Percentiles rank a stretch among this genome's conserved stretches.
These are phyloP conservation scores for Neurospora discreta DNA, from an alignment of 495 filamentous ascomycete genomes.

Conservation along the genomic window DNA sequence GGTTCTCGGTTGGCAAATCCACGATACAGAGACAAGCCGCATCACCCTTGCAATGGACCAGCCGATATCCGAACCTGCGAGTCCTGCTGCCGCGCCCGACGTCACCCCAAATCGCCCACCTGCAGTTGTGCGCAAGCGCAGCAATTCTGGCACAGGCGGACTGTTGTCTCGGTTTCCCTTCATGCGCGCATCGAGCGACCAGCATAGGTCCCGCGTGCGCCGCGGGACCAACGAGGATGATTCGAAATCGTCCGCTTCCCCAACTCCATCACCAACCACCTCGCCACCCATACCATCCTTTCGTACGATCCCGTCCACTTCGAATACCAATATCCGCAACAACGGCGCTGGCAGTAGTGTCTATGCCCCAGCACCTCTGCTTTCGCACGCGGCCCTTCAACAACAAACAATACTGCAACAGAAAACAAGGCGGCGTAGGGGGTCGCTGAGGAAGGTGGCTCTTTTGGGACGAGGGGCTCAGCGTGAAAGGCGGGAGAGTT, in stretches of 20 bases:
- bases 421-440: conserved; percentile 63
- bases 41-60: conserved; percentile 10
- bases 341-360: conserved; percentile 25
- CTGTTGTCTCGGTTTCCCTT: conserved; percentile 52
- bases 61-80: conserved; percentile 2
- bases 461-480: conserved; percentile 58
- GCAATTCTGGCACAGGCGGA: conserved; percentile 34
- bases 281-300: conserved; percentile 18
- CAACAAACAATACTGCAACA: conserved; percentile 50
- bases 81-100: conserved; percentile 5
- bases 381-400: conserved; percentile 33
- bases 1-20: not conserved
- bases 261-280: conserved; percentile 13
- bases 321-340: not conserved
- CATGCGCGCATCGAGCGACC: conserved; percentile 40
- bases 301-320: conserved; percentile 13
- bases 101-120: conserved; percentile 10
- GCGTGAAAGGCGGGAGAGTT: conserved; percentile 42
- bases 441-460: conserved; percentile 71
- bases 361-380: conserved; percentile 23
- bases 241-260: not conserved
- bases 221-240: conserved; percentile 27
- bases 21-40: not conserved
- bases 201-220: conserved; percentile 30
- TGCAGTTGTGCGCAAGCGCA: conserved; percentile 18